A percentile compares a stretch with the other conserved stretches of the same genome.
phyloP scores from a whole-genome alignment of 1,284 basidiomycete species.

The Waitea zeae region DNA sequence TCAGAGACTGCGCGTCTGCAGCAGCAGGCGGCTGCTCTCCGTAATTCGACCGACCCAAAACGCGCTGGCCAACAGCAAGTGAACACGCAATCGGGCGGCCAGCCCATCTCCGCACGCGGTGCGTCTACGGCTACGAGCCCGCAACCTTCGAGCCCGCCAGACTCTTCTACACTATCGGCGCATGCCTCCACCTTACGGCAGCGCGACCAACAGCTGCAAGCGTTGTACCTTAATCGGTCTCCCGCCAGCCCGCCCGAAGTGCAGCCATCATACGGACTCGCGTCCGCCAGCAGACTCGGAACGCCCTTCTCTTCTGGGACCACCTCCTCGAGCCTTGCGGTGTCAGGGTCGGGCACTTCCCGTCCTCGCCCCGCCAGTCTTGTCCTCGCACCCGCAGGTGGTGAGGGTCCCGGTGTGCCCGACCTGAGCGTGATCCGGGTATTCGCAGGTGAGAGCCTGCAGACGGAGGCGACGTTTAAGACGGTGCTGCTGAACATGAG shows the following conservation, averaged over 20 bases:
- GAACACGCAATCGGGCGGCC: conserved; percentile 5
- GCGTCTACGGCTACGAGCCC: too few species aligned
- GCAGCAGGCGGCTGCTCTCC: conserved; percentile 9
- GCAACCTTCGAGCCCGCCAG: too few species aligned
- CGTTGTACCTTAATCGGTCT: conserved; percentile 72
- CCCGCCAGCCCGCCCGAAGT: conserved; percentile 60
- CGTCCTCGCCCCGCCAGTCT: conserved; percentile 56
- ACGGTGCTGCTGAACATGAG: conserved; percentile 84
- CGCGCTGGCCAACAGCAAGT: conserved; percentile 8
- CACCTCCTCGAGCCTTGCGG: conserved; percentile 17
- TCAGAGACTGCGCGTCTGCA: conserved; percentile 15
- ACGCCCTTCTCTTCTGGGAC: conserved; percentile 26
- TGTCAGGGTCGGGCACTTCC: conserved; percentile 22
- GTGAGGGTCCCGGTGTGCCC: conserved; percentile 52
- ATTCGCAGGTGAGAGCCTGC: conserved; percentile 77
- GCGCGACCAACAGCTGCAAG: conserved; percentile 75
- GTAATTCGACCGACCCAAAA: conserved; percentile 17
- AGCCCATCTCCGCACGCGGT: conserved; percentile 7
- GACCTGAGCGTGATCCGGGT: conserved; percentile 89
- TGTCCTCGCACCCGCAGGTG: conserved; percentile 39
- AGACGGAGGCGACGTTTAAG: conserved; percentile 94
- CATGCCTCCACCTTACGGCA: conserved; percentile 63
- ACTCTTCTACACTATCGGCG: conserved; percentile 15
- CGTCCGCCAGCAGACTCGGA: conserved; percentile 37
- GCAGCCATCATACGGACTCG: conserved; percentile 49